Base-by-base conservation (phyloP, 2,329 filamentous ascomycete genomes). In the Verticillium nonalfalfae region DNA sequence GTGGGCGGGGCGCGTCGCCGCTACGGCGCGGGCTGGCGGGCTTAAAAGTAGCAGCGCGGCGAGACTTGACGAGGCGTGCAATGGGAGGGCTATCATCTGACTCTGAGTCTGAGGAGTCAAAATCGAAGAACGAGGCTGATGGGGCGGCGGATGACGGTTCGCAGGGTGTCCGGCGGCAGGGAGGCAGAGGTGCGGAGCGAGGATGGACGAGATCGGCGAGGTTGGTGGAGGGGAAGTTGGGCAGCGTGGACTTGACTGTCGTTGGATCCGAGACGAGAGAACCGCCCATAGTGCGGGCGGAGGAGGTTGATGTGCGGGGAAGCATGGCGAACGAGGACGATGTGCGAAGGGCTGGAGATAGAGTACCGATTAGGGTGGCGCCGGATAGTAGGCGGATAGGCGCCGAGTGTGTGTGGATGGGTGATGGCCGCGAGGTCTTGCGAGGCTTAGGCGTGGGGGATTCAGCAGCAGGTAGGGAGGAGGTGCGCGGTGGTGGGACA, bases 71-170 rank as follows among this genome's bases (percentile, higher is more conserved):
- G 54, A 56, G 54, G 14, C 54, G 54, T 26, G 54, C 26, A 31
- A 56, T 34, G 45, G 39, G 58, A n/a, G 39, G 31, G 31, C 35
- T 60, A n/a, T 58, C 59, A 5, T 65, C 64, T 14, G 60, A 61
- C 11, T 65, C 64, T 7, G 64, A 64, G 52, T 65, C 64, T 34
- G 54, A 50, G 14, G 64, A 65, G 56, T 65, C 64, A 26, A 65
- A 65, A 58, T 65, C 61, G 59, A 65, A 65, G 56, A 63, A 64
- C 35, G 63, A 64, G 36, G 35, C 7, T 10, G 35, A 36, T 13
- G 35, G 35, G 35, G 35, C 35, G 13, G 35, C 35, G 35, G 64
- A 63, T 33, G 31, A 21, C 34, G 58, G 40, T 13, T n/a, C 31
- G 15, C 26, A 58, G 63, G 35, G 36, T 18, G 33, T 18, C 7